Evolutionary conservation across 306 rosid genomes (phyloP).

Genomic region (Carpinus fangiana): DNA sequence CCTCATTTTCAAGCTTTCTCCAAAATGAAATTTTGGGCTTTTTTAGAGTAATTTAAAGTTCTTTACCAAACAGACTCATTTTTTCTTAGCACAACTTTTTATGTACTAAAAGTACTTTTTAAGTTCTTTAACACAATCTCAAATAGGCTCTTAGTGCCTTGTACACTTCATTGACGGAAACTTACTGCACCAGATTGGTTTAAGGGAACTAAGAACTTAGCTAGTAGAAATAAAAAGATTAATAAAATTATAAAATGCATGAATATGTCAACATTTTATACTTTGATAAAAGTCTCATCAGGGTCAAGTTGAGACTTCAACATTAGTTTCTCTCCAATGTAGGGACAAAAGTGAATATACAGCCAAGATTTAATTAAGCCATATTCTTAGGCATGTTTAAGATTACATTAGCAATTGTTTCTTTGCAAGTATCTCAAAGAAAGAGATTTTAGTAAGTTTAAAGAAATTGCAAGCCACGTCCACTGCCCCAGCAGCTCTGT

Average conservation of each 20-base stretch:
- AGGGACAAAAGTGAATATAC: background rate
- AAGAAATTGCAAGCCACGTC: background rate
- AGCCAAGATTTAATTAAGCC: background rate
- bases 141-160: background rate
- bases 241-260: no score
- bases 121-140: no score
- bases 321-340: background rate
- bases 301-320: background rate
- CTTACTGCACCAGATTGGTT: background rate
- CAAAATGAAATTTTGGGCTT: no score
- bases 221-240: background rate
- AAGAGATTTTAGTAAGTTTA: background rate
- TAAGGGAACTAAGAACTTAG: background rate
- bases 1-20: no score
- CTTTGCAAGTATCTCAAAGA: background rate
- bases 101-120: no score
- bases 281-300: background rate
- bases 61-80: no score
- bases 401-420: background rate
- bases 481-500: background rate
- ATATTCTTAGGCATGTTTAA: background rate
- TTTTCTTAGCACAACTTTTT: no score
- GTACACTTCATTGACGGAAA: constrained; percentile 23
- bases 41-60: no score
- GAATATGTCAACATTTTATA: background rate